phyloP scores from a whole-genome alignment of 2,329 filamentous ascomycete genomes.

The Teratosphaeria nubilosa region DNA sequence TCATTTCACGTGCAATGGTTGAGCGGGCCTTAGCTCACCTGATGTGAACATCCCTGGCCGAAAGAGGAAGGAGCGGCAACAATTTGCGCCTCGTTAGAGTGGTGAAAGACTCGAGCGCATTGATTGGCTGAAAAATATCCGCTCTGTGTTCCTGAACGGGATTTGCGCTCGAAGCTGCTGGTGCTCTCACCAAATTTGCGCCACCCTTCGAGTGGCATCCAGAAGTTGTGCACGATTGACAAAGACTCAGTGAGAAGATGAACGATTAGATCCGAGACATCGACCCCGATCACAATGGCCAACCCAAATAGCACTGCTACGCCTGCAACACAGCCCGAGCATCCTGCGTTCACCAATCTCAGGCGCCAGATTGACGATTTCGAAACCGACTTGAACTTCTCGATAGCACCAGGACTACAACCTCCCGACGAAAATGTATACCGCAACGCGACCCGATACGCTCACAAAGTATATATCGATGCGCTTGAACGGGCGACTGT shows the following conservation, averaged over 20 bases:
- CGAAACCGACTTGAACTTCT: background rate
- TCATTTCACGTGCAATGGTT: background rate
- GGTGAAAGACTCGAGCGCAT: background rate
- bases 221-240: too few relatives aligned
- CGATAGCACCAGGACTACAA: too few relatives aligned
- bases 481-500: background rate
- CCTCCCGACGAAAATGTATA: background rate
- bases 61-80: background rate
- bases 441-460: background rate
- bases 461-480: background rate
- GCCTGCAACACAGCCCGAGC: background rate
- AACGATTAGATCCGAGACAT: background rate
- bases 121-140: background rate
- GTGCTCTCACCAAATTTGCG: background rate
- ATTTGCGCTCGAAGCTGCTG: too few relatives aligned
- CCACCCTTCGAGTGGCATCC: background rate
- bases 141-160: background rate
- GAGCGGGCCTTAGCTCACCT: background rate
- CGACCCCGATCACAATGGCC: background rate
- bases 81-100: background rate
- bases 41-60: background rate
- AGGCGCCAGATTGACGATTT: slow-evolving; percentile 1
- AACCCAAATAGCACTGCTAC: background rate
- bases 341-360: background rate
- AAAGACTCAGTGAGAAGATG: too few relatives aligned